phyloP scores from a whole-genome alignment of 306 rosid genomes.

The Cicer arietinum region DNA sequence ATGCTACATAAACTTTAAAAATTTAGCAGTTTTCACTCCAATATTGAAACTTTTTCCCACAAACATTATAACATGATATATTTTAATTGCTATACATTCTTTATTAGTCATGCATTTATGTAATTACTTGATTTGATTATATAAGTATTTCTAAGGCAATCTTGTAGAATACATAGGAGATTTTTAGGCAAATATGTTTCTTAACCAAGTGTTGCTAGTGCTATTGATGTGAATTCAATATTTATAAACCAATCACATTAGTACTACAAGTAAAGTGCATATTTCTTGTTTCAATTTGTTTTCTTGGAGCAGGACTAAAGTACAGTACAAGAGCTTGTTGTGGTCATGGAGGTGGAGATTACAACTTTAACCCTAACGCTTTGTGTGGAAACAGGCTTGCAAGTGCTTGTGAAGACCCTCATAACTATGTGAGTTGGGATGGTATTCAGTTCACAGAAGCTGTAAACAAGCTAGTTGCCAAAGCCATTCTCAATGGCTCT shows the following conservation, averaged over 20 bases:
- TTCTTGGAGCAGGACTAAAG: slow-evolving; percentile 58
- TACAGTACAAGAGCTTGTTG: slow-evolving; percentile 71
- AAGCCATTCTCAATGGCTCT: slow-evolving; percentile 73
- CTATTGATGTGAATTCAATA: background rate
- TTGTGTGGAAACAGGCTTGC: slow-evolving; percentile 70
- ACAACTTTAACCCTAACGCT: slow-evolving; percentile 62
- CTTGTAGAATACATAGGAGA: too few species aligned
- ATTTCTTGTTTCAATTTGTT: background rate
- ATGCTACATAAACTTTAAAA: too few species aligned
- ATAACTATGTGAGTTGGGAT: slow-evolving; percentile 84
- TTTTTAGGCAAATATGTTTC: too few species aligned
- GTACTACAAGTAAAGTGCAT: background rate
- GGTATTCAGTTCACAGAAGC: slow-evolving; percentile 86
- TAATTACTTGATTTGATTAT: too few species aligned
- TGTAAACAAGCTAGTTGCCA: slow-evolving; percentile 66
- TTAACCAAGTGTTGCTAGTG: too few species aligned
- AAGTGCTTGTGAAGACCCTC: slow-evolving; percentile 74
- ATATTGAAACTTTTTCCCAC: too few species aligned
- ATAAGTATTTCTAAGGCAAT: too few species aligned
- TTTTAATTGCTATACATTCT: too few species aligned
- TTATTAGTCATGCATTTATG: too few species aligned
- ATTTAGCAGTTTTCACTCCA: too few species aligned
- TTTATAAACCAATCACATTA: background rate
- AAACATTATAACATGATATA: too few species aligned
- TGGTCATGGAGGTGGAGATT: slow-evolving; percentile 75